Conservation (phyloP, 257 asterid genomes). For the Capsicum chinense region DNA sequence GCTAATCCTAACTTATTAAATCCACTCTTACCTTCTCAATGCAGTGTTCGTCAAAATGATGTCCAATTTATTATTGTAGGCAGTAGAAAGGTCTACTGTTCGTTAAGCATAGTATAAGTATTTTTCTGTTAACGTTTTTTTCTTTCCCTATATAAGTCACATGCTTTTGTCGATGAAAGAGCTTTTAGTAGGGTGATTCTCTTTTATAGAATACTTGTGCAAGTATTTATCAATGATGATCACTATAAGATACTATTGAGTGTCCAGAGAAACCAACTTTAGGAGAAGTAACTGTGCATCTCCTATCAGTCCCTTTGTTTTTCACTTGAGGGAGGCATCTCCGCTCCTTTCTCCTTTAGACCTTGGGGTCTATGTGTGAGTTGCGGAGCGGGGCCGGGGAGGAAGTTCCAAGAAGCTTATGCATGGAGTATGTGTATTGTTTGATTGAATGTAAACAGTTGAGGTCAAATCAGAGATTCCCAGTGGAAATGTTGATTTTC, state of each 20-base stretch:
- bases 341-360: background rate
- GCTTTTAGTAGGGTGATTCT: background rate
- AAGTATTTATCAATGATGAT: background rate
- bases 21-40: background rate
- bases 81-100: background rate
- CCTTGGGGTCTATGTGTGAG: background rate
- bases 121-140: background rate
- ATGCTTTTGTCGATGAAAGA: background rate
- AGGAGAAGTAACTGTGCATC: background rate
- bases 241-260: background rate
- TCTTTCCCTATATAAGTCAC: background rate
- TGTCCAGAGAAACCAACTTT: background rate
- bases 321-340: background rate
- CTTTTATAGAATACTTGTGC: background rate
- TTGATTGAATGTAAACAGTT: background rate
- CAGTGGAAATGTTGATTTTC: background rate
- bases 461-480: background rate
- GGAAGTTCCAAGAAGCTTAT: background rate
- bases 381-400: background rate
- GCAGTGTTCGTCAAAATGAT: background rate
- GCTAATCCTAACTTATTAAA: background rate
- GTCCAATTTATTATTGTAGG: background rate
- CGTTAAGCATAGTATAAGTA: background rate
- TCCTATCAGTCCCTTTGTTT: background rate
- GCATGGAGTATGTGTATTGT: background rate